Evolutionary conservation across 129 eudicot species (phyloP), one percentile per base, ranked within the genome.

Genomic region (Helichrysum umbraculigerum): DNA sequence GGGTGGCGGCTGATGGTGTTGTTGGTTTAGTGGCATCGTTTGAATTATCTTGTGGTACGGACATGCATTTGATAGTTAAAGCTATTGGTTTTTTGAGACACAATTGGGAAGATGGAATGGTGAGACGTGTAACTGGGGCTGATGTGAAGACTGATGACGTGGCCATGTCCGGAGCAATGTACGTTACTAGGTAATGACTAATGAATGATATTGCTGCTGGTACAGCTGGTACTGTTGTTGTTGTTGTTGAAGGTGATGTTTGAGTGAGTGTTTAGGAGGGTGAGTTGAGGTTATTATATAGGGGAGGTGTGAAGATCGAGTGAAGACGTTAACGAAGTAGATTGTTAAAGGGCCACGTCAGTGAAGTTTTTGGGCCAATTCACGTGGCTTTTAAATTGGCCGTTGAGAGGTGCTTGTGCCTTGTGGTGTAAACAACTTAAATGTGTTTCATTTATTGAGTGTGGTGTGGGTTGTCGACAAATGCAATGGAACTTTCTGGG

Each of bases 301-400:
- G 39, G 39, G 39, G 39, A 35, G 39, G 7, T n/a, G n/a, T n/a
- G n/a, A n/a, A n/a, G n/a, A n/a, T n/a, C n/a, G n/a, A n/a, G n/a
- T n/a, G n/a, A n/a, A n/a, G n/a, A n/a, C n/a, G n/a, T n/a, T 74
- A 35, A 35, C 1, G 60, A 52, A 76, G 78, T 87, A 92, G 96
- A 77, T 81, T 85, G 21, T 85, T 76, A 25, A n/a, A 17, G 75
- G 68, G 82, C 91, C 96, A 89, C 96, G 96, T 81, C 50, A 62
- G 58, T 78, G 44, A 15, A 7, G 57, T 29, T 78, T 78, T 71
- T 2, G 32, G 41, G 25, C 4, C 11, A 8, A 73, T 0, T 76
- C 71, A 78, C 72, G 82, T 78, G 77, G 82, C 71, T 6, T 61
- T 61, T 3, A 4, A 50, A 71, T 33, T 33, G 9, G 58, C 82